A percentile compares a stretch with the other conserved stretches of the same genome.
Conservation (phyloP, 108 stramenopile genomes). For the Seminavis robusta region DNA sequence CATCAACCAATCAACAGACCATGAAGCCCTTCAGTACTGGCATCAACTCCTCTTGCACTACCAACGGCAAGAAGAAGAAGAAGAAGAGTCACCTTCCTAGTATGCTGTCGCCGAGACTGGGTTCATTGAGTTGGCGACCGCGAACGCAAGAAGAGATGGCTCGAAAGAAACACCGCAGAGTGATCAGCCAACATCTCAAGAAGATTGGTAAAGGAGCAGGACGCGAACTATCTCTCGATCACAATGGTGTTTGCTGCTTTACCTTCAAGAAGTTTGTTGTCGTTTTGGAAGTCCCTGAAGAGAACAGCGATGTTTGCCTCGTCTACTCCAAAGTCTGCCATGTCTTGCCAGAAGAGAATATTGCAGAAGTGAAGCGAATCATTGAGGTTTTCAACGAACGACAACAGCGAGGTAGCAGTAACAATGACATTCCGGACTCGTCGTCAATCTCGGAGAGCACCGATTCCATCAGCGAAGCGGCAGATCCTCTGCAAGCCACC, state of each 20-base stretch:
- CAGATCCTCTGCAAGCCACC: no score
- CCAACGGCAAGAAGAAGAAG: no score
- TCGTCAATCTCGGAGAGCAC: no score
- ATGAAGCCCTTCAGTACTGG: no score
- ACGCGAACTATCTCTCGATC: neutral
- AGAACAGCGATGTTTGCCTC: neutral
- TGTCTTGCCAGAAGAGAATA: neutral
- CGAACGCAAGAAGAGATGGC: no score
- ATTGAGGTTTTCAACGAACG: constrained; percentile 1
- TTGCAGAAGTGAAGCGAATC: neutral
- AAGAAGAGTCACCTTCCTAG: no score
- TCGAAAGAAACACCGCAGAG: constrained; percentile 1
- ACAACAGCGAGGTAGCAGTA: neutral
- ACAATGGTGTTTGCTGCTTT: constrained; percentile 4
- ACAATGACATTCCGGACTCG: neutral
- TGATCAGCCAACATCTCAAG: neutral
- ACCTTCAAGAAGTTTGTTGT: constrained; percentile 3
- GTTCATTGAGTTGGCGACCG: no score
- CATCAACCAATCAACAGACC: no score
- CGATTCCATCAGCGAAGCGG: no score
- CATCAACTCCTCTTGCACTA: no score
- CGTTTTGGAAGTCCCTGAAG: constrained; percentile 3
- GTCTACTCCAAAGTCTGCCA: constrained; percentile 4
- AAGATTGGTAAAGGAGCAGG: neutral
- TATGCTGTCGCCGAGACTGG: no score